Evolutionary conservation across 176 grass and related monocot species (phyloP), one percentile per base, ranked within the genome.

Genomic region (Rhynchospora tenuis): DNA sequence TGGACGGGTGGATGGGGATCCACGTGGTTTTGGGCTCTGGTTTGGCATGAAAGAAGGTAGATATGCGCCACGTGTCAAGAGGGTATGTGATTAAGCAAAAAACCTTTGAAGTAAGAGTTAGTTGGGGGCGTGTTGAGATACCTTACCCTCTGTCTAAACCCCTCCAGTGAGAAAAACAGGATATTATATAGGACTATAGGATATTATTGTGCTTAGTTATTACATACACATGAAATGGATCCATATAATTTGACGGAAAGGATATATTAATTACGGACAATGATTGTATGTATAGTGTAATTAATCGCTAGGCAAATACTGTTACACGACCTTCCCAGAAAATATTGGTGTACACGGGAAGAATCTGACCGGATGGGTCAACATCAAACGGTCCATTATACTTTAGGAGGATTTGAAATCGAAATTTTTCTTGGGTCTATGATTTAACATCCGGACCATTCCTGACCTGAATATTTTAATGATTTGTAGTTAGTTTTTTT

Each of bases 1-100:
- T 51, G 90, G 88, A 95, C 90, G 93, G 93, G 79, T 82, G 79
- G 90, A 95, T 95, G 88, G 82, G 17, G 19, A 2, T 79, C 88
- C 93, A 95, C 90, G 93, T 47, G 55, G 2, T 26, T 64, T 28
- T 1, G 0, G 9, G 23, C 0, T 0, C 58, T 17, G 48, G 26
- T 71, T 38, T 19, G 44, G 9, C 12, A 29, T 20, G 17, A 77
- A 29, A 26, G 31, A 48, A 62, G 84, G 78, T 51, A 69, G 45
- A 78, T 75, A 14, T 4, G 1, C 24, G 26, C 66, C 85, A 87
- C 79, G 79, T 83, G 85, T 15, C 48, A 9, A 0, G 6, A 17
- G 0, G 12, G 28, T 45, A 59, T 13, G 12, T 19, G 55, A 59
- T 58, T 31, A 84, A 22, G 69, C 29, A 56, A 23, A 20, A 7